Evolutionary conservation across 1,284 basidiomycete species (phyloP).

Genomic region (Ganoderma meredithae): DNA sequence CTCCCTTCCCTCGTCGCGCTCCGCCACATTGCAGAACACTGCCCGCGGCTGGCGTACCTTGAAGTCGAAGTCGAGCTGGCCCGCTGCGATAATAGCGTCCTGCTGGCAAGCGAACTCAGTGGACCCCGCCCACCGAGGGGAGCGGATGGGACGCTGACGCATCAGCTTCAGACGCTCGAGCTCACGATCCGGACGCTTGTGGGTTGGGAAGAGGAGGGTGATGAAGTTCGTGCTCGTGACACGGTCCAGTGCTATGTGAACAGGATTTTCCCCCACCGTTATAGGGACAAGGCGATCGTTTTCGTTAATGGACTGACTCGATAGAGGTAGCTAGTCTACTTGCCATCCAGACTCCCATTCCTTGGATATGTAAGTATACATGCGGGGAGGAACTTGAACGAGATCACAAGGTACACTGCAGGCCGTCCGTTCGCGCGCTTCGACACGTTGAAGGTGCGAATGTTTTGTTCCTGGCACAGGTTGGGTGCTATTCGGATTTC

Average conservation of each 20-base stretch:
- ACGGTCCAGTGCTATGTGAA: not conserved
- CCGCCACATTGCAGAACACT: not conserved
- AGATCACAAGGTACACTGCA: too few relatives aligned
- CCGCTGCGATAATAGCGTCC: too few relatives aligned
- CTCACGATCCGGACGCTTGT: not conserved
- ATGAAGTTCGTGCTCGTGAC: too few relatives aligned
- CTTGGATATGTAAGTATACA: too few relatives aligned
- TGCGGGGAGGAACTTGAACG: too few relatives aligned
- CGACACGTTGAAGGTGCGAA: too few relatives aligned
- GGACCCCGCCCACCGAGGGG: not conserved
- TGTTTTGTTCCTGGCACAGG: too few relatives aligned
- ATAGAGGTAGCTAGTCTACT: not conserved
- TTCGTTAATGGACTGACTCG: not conserved
- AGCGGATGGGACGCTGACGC: not conserved
- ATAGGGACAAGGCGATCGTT: conserved; percentile 1
- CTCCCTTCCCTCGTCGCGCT: not conserved
- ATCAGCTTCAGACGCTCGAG: not conserved
- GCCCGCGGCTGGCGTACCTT: not conserved
- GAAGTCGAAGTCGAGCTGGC: not conserved
- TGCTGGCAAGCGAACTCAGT: not conserved
- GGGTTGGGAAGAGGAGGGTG: not conserved
- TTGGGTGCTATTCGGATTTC: too few relatives aligned
- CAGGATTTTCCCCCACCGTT: not conserved
- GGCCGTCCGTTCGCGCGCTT: too few relatives aligned
- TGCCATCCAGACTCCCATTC: too few relatives aligned